phyloP scores from a whole-genome alignment of 2,329 filamentous ascomycete species.

The Aaosphaeria pasadenensis region DNA sequence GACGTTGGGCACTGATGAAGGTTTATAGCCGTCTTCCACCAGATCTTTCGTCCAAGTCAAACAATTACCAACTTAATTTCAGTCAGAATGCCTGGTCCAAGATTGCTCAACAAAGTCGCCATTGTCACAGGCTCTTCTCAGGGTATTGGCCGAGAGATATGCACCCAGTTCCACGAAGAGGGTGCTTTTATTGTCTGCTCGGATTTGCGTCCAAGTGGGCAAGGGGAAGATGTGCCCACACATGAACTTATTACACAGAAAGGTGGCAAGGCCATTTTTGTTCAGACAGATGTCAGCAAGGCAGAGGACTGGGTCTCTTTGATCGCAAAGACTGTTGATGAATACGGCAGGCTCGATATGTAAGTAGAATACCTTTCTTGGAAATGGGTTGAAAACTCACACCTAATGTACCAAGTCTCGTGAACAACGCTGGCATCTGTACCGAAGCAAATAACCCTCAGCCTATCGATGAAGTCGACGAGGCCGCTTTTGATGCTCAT shows the following conservation, averaged over 20 bases:
- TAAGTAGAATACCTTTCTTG: not conserved
- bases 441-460: slow-evolving; percentile 29
- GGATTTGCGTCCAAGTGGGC: slow-evolving; percentile 19
- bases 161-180: slow-evolving; percentile 28
- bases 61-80: no score
- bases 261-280: slow-evolving; percentile 36
- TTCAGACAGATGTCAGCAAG: slow-evolving; percentile 43
- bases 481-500: slow-evolving; percentile 45
- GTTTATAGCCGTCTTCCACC: no score
- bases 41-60: no score
- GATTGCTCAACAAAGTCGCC: no score
- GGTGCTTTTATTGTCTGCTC: slow-evolving; percentile 31
- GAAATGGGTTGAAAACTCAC: not conserved
- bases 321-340: slow-evolving; percentile 37
- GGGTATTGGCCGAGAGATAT: slow-evolving; percentile 33
- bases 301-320: slow-evolving; percentile 41
- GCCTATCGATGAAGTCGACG: slow-evolving; percentile 47
- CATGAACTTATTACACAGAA: slow-evolving; percentile 22
- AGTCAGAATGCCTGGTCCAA: no score
- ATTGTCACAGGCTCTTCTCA: slow-evolving; percentile 34
- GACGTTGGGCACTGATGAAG: no score
- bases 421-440: slow-evolving; percentile 48
- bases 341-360: slow-evolving; percentile 52
- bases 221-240: slow-evolving; percentile 24
- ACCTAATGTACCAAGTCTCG: slow-evolving; percentile 12